These are phyloP conservation scores for Neurospora sp. DNA, from an alignment of 495 filamentous ascomycete species.

Conservation along the genomic window DNA sequence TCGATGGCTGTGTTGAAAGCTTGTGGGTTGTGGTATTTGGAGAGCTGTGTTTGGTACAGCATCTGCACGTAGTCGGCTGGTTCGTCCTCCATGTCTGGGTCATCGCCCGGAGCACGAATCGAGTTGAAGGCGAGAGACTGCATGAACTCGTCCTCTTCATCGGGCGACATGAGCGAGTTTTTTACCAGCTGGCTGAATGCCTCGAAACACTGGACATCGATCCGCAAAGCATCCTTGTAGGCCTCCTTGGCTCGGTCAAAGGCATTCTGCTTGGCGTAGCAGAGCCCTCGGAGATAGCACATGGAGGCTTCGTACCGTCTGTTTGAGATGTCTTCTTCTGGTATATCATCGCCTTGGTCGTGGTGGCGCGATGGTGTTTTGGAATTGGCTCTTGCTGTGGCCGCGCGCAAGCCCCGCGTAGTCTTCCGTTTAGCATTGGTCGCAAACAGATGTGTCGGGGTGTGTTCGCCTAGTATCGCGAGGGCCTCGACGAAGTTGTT, in stretches of 20 bases:
- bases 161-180: constrained; percentile 93
- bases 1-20: constrained; percentile 82
- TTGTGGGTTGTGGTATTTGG: constrained; percentile 84
- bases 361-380: constrained; percentile 31
- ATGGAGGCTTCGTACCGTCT: constrained; percentile 88
- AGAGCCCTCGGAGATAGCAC: constrained; percentile 89
- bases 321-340: constrained; percentile 64
- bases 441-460: constrained; percentile 73
- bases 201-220: constrained; percentile 97
- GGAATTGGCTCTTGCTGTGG: constrained; percentile 23
- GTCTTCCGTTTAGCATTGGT: constrained; percentile 52
- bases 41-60: constrained; percentile 93
- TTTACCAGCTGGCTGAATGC: constrained; percentile 97
- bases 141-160: constrained; percentile 90
- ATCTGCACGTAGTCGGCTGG: constrained; percentile 88
- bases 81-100: constrained; percentile 60
- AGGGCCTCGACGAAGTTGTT: constrained; percentile 82
- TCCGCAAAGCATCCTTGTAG: constrained; percentile 92
- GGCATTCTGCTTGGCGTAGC: constrained; percentile 94
- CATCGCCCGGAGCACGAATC: constrained; percentile 42
- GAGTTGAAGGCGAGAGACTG: constrained; percentile 86
- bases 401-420: constrained; percentile 27
- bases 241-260: constrained; percentile 97
- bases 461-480: constrained; percentile 79
- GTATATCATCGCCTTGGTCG: constrained; percentile 46